Conservation (phyloP, 2,329 filamentous ascomycete species). For the Aspergillus calidoustus region DNA sequence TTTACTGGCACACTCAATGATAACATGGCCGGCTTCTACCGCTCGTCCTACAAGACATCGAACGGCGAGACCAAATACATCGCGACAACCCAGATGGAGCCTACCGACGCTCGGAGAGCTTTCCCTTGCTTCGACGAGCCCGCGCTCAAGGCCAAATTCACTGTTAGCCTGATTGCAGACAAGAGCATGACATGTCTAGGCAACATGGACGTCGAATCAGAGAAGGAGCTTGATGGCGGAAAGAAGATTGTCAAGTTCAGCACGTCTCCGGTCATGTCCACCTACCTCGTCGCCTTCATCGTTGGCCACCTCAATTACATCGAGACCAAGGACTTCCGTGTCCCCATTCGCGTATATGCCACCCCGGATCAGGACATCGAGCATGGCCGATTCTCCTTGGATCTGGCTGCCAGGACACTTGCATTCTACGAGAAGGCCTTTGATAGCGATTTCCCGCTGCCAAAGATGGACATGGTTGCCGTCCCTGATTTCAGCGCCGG, state of each 20-base stretch:
- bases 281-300: constrained; percentile 92
- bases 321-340: constrained; percentile 87
- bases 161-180: constrained; percentile 87
- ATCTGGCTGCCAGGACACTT: constrained; percentile 85
- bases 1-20: constrained; percentile 85
- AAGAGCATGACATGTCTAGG: constrained; percentile 89
- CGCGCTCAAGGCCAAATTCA: constrained; percentile 89
- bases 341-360: constrained; percentile 92
- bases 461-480: constrained; percentile 96
- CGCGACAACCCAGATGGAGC: constrained; percentile 94
- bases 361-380: constrained; percentile 89
- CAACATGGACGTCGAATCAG: constrained; percentile 92
- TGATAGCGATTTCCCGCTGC: constrained; percentile 80
- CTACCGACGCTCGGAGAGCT: constrained; percentile 87
- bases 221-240: constrained; percentile 71
- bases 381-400: constrained; percentile 86
- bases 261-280: constrained; percentile 92
- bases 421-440: constrained; percentile 97
- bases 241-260: constrained; percentile 92
- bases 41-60: constrained; percentile 85
- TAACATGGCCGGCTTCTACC: constrained; percentile 97
- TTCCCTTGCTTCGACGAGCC: constrained; percentile 98
- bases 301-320: constrained; percentile 93
- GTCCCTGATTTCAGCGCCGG: constrained; percentile 95
- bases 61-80: constrained; percentile 81